Evolutionary conservation across 176 grass and related monocot genomes (phyloP), one percentile per base, ranked within the genome.

Genomic region (Hsuehochloa calcarea): DNA sequence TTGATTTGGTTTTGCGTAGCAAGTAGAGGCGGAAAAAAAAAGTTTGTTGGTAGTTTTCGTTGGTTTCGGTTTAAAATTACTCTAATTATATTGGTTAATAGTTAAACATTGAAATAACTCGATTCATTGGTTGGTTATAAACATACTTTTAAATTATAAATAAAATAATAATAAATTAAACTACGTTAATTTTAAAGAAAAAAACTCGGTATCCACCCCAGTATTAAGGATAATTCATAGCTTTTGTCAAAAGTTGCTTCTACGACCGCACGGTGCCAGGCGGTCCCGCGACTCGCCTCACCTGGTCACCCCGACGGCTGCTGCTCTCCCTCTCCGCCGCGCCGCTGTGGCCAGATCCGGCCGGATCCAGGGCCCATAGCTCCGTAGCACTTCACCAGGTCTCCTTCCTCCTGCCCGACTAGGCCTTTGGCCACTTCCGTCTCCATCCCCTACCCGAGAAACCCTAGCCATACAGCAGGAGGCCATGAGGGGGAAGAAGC

Each of bases 401-500:
- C 19, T 15, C 10, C 4, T 22, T 6, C 46, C 46, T 8, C 8
- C 8, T 54, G 46, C 4, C 44, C 5, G 22, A 73, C 44, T 44
- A 26, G 22, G 29, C 11, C 13, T 74, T 37, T 19, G 41, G 49
- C 26, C 43, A 31, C 22, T 49, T 45, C 29, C 23, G 47, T 19
- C 41, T 8, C 86, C 29, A 34, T 49, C 72, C 59, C 78, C 54
- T 10, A 10, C 22, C 64, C 14, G 13, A 79, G 40, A 88, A 94
- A 68, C 90, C 85, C 72, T 92, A 86, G 37, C 51, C 35, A 26
- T 55, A 47, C 47, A 79, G 65, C 43, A 60, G 63, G 66, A 73
- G 86, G 63, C 82, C 87, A 98, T 98, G 96, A 95, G 85, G 88
- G 93, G 93, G 9, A 90, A 74, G 90, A 94, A 94, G 78, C 43